Conservation (phyloP, 2,329 filamentous ascomycete genomes). For the Thelonectria discophora region DNA sequence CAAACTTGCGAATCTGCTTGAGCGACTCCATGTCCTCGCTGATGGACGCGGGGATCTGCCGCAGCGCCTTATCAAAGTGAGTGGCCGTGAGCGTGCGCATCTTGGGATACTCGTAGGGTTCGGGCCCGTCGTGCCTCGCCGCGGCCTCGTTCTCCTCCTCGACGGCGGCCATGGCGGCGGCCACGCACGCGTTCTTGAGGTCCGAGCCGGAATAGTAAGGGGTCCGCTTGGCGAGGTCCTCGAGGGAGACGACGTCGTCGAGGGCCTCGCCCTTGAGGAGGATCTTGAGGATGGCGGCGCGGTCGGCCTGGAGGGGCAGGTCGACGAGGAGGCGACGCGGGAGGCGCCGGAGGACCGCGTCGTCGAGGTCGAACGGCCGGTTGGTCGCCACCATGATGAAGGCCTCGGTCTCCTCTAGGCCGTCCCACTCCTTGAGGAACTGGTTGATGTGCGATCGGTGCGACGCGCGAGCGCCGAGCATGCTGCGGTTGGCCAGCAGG, state of each 20-base stretch:
- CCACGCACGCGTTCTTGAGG: conserved; percentile 83
- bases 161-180: conserved; percentile 81
- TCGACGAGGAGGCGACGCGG: conserved; percentile 79
- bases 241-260: conserved; percentile 67
- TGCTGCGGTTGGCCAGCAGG: conserved; percentile 81
- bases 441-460: conserved; percentile 95
- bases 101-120: conserved; percentile 70
- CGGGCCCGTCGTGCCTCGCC: conserved; percentile 49
- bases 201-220: conserved; percentile 85
- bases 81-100: conserved; percentile 60
- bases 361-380: conserved; percentile 92
- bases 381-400: conserved; percentile 99
- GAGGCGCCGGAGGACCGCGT: conserved; percentile 80
- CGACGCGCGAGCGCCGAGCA: conserved; percentile 70
- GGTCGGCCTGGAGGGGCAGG: conserved; percentile 72
- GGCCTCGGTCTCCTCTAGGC: conserved; percentile 80
- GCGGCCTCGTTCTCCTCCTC: conserved; percentile 71
- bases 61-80: conserved; percentile 87
- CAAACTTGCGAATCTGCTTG: conserved; percentile 89
- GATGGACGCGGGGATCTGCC: conserved; percentile 91
- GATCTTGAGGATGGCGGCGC: conserved; percentile 74
- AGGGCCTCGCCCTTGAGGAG: conserved; percentile 75
- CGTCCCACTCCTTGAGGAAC: conserved; percentile 96
- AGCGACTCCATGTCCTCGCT: conserved; percentile 92
- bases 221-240: conserved; percentile 71